These are phyloP conservation scores for Pseudoscleropodium purum DNA, from an alignment of 225 moss, liverwort and hornwort species.

Conservation along the genomic window DNA sequence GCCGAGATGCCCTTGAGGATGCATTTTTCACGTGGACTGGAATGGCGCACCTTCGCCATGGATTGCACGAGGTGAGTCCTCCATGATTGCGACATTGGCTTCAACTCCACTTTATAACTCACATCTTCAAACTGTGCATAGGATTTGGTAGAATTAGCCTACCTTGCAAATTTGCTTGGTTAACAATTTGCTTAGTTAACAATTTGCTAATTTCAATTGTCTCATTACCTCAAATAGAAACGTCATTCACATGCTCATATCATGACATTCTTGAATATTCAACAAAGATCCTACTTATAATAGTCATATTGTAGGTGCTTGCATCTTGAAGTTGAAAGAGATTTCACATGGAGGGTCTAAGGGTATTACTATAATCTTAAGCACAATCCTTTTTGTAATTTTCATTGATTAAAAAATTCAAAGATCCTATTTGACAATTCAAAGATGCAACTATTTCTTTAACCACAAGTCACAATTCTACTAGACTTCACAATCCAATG, in stretches of 20 bases:
- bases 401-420: neutral
- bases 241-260: neutral
- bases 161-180: neutral
- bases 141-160: neutral
- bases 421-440: neutral
- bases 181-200: too few species aligned
- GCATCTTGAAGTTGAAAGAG: neutral
- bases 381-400: neutral
- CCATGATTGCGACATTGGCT: conserved; percentile 5
- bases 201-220: too few species aligned
- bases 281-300: neutral
- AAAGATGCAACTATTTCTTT: fast-evolving
- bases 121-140: conserved; percentile 38
- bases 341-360: too few species aligned
- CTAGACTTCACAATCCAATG: neutral
- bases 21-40: conserved; percentile 24
- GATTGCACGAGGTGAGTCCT: conserved; percentile 7
- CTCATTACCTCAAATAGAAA: neutral
- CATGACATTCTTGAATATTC: neutral
- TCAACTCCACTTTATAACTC: conserved; percentile 43
- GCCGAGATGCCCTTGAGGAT: conserved; percentile 73
- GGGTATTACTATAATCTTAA: neutral
- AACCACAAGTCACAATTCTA: neutral
- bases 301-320: neutral
- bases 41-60: neutral